Base-by-base conservation (phyloP, 768 basidiomycete species). In the Mrakia hoshinonis region DNA sequence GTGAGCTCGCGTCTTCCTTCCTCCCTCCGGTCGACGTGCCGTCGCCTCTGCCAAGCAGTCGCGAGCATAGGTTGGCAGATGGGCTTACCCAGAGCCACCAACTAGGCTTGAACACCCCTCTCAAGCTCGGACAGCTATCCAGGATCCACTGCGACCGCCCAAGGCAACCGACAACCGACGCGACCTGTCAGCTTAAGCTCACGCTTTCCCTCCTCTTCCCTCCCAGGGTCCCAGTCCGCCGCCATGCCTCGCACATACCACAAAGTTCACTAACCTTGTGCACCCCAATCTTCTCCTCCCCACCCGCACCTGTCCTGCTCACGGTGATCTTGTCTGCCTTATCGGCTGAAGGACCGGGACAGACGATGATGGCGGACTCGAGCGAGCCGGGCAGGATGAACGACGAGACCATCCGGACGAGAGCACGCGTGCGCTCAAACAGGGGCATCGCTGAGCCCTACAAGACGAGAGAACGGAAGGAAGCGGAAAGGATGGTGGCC, bases 21-120 rank as follows among this genome's bases (percentile, higher is more conserved):
- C 29, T 15, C 22, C 7, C 31, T 26, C 48, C 63, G 24, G 12
- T 22, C 62, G 3, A 4, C 29, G 7, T 22, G 13, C 43, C 38
- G 34, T 22, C 29, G 1, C n/a, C 12, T 31, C 5, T 20, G 18
- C 20, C 31, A 22, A 22, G 34, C 12, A 9, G 20, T 60, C 18
- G 26, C 58, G 20, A 24, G n/a, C n/a, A n/a, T n/a, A n/a, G n/a
- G n/a, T n/a, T n/a, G n/a, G n/a, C n/a, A n/a, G n/a, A n/a, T n/a
- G n/a, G n/a, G 18, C 63, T 54, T 29, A 58, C 54, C 51, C 64
- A 54, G 36, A 58, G 54, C 54, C 65, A 72, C 70, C 70, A 72
- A 47, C 65, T 67, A 24, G 70, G 70, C n/a, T 29, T 72, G 20
- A 72, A 72, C 36, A 38, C 38, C 24, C 65, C 65, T 36, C 64